Base-by-base conservation (phyloP, 805 yeast species). In the Suhomyces faveliae region DNA sequence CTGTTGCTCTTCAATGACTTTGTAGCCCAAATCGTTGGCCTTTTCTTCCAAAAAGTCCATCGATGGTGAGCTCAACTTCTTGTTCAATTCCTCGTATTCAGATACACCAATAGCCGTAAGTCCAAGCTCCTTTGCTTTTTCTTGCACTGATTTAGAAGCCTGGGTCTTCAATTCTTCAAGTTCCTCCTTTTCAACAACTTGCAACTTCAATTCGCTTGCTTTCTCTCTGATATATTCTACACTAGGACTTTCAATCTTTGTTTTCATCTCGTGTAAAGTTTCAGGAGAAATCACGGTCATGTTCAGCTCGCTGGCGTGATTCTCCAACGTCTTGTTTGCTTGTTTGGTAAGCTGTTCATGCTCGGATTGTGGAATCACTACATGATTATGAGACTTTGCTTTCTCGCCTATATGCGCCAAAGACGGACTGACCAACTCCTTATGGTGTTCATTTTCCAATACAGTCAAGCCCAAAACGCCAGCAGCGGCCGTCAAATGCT, bases 201-300 rank as follows among this genome's bases (percentile, higher is more conserved):
- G 21, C 10, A 50, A 46, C 15, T 42, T 46, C 23, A 50, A 50
- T 6, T 25, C 46, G 3, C 30, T 21, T 7, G 60, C 55, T 48
- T 58, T 58, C 4, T 47, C 40, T 20, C 46, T 41, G 12, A 61
- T 24, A 17, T 54, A 47, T 2, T 54, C 57, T 9, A 52, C 37
- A 21, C 53, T 42, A 30, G 59, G 68, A n/a, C 35, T 35, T 2
- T 47, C 48, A 11, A 50, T 20, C 8, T 39, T 24, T 10, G 30
- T 13, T 8, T 50, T 22, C 25, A 64, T 48, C 6, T 57, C 57
- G 1, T 54, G 53, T 33, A 59, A 58, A 19, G 60, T 59, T 6
- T 43, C 35, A 13, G 52, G 40, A 10, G 53, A 50, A 45, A 57
- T 42, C 6, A 53, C 47, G 8, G 45, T 17, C 46, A 54, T 35